A percentile compares a stretch with the other conserved stretches of the same genome.
Evolutionary conservation across 352 stramenopile species (phyloP).

Genomic region (Saprolegnia diclina): DNA sequence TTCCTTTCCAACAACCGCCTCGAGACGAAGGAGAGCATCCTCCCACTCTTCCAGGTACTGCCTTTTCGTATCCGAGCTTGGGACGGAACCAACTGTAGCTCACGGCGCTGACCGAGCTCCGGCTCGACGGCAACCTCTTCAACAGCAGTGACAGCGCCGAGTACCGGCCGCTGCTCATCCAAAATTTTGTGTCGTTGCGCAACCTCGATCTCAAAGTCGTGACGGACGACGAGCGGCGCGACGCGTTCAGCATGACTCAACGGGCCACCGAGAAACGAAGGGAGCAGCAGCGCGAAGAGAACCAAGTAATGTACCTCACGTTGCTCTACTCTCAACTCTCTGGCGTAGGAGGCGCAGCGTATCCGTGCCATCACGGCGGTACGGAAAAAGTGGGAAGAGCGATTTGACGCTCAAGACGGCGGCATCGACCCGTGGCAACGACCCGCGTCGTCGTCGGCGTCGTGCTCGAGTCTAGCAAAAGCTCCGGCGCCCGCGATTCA

Average conservation of each 20-base stretch:
- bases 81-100: slow-evolving; percentile 28
- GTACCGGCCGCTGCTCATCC: slow-evolving; percentile 69
- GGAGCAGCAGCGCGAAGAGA: slow-evolving; percentile 28
- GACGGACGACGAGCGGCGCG: slow-evolving; percentile 67
- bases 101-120: slow-evolving; percentile 72
- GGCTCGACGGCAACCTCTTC: slow-evolving; percentile 79
- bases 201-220: slow-evolving; percentile 81
- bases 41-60: slow-evolving; percentile 53
- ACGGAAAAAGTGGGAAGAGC: slow-evolving; percentile 40
- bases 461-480: background rate
- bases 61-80: background rate
- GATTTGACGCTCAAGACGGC: slow-evolving; percentile 6
- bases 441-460: too few relatives aligned
- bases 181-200: slow-evolving; percentile 63
- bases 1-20: slow-evolving; percentile 91
- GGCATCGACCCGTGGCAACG: background rate
- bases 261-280: slow-evolving; percentile 43
- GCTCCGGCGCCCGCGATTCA: slow-evolving; percentile 30
- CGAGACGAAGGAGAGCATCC: slow-evolving; percentile 56
- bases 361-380: slow-evolving; percentile 44
- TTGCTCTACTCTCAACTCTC: background rate
- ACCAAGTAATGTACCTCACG: too few relatives aligned
- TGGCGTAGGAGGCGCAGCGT: slow-evolving; percentile 40
- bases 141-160: slow-evolving; percentile 40
- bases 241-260: slow-evolving; percentile 34